phyloP scores from a whole-genome alignment of 257 asterid genomes.

The Nicotiana sylvestris region DNA sequence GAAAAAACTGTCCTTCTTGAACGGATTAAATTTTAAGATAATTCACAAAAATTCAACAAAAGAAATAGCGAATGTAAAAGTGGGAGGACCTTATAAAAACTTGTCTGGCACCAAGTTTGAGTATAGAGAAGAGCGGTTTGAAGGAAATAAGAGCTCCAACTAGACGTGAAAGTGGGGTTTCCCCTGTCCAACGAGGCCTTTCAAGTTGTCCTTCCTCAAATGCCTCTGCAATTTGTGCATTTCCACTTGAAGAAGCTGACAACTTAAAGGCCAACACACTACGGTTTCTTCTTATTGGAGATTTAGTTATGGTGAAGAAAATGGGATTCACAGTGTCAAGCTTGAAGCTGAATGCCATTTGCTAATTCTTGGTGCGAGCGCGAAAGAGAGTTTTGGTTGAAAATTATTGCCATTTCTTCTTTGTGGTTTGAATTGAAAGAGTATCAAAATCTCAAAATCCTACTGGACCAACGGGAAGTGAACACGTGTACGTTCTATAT shows the following conservation, averaged over 20 bases:
- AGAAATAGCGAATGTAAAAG: too few relatives aligned
- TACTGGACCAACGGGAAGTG: neutral
- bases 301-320: slow-evolving; percentile 16
- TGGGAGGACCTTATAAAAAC: slow-evolving; percentile 56
- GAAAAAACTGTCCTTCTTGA: too few relatives aligned
- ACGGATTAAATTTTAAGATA: too few relatives aligned
- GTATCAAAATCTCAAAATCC: neutral
- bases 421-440: neutral
- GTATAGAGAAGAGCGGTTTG: slow-evolving; percentile 70
- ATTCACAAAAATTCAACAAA: too few relatives aligned
- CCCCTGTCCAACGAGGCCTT: slow-evolving; percentile 82
- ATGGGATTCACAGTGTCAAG: slow-evolving; percentile 27
- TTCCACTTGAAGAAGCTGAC: slow-evolving; percentile 38
- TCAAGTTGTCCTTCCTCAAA: slow-evolving; percentile 80
- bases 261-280: slow-evolving; percentile 6
- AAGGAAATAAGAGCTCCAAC: slow-evolving; percentile 76
- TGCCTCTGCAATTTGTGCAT: slow-evolving; percentile 1
- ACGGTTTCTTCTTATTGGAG: slow-evolving; percentile 22
- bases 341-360: slow-evolving; percentile 51
- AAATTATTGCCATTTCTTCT: neutral
- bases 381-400: neutral
- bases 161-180: slow-evolving; percentile 76
- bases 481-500: neutral
- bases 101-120: slow-evolving; percentile 89
- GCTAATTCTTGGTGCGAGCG: neutral